These are phyloP conservation scores for Hawksworthiomyces lignivorus DNA, from an alignment of 2,329 filamentous ascomycete genomes.

Conservation along the genomic window DNA sequence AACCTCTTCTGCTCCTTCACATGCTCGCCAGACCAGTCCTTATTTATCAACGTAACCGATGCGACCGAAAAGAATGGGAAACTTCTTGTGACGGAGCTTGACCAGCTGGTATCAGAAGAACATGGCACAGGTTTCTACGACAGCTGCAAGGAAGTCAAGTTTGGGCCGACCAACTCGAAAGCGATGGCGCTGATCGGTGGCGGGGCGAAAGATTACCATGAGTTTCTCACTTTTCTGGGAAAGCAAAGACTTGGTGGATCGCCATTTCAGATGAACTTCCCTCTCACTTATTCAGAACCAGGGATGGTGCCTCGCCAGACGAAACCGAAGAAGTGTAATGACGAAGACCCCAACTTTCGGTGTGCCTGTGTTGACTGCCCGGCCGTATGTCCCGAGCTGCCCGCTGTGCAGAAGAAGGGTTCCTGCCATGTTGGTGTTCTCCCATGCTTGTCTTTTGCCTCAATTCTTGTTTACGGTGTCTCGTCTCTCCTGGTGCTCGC, in stretches of 20 bases:
- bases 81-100: slow-evolving; percentile 73
- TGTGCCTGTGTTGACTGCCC: slow-evolving; percentile 94
- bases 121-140: slow-evolving; percentile 88
- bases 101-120: slow-evolving; percentile 76
- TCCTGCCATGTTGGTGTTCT: slow-evolving; percentile 77
- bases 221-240: slow-evolving; percentile 85
- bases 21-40: slow-evolving; percentile 91
- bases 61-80: slow-evolving; percentile 55
- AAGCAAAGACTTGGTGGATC: slow-evolving; percentile 88
- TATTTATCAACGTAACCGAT: slow-evolving; percentile 87
- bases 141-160: slow-evolving; percentile 99
- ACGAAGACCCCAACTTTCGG: slow-evolving; percentile 73
- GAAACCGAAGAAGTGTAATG: slow-evolving; percentile 79
- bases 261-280: slow-evolving; percentile 98
- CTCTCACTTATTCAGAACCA: slow-evolving; percentile 50
- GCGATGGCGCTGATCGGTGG: slow-evolving; percentile 96
- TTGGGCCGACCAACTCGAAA: slow-evolving; percentile 84
- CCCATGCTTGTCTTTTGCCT: slow-evolving; percentile 90
- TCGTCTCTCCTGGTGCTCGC: slow-evolving; percentile 64
- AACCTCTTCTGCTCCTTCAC: slow-evolving; percentile 98
- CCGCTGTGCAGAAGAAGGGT: slow-evolving; percentile 60
- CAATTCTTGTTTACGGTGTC: slow-evolving; percentile 77
- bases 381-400: slow-evolving; percentile 73
- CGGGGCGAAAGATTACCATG: slow-evolving; percentile 80
- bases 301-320: slow-evolving; percentile 67